phyloP scores from a whole-genome alignment of 2,329 filamentous ascomycete species.

The Ceratocystis ficicola region DNA sequence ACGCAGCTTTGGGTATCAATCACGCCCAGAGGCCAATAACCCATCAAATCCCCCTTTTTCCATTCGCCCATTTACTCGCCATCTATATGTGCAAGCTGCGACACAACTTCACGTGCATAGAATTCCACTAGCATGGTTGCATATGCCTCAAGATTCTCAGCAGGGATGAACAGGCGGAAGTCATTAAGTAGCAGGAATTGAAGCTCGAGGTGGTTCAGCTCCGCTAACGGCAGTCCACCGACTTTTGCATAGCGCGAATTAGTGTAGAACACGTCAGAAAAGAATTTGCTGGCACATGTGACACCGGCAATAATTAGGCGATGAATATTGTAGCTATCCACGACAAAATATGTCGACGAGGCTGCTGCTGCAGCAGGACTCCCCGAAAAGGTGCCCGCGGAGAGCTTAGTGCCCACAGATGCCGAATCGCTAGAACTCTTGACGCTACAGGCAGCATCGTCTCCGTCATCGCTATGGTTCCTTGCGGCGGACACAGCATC shows the following conservation, averaged over 20 bases:
- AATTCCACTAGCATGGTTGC: constrained; percentile 98
- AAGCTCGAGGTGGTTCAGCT: constrained; percentile 90
- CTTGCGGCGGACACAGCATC: background rate
- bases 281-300: constrained; percentile 98
- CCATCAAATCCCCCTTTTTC: no score
- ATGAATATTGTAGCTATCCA: constrained; percentile 98
- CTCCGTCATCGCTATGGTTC: background rate
- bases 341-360: constrained; percentile 59
- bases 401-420: constrained; percentile 26
- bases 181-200: constrained; percentile 95
- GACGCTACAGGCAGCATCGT: constrained; percentile 19
- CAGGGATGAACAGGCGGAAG: constrained; percentile 81
- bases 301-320: constrained; percentile 92
- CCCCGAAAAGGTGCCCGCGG: background rate
- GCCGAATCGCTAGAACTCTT: constrained; percentile 31
- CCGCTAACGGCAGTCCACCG: constrained; percentile 77
- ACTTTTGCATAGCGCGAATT: constrained; percentile 99
- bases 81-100: background rate
- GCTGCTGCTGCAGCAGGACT: background rate
- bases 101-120: constrained; percentile 78
- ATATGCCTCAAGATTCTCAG: constrained; percentile 93
- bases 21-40: no score
- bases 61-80: background rate
- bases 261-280: constrained; percentile 96
- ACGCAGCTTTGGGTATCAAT: background rate